These are phyloP conservation scores for Neodidymelliopsis sp. DNA, from an alignment of 2,329 filamentous ascomycete species.

Conservation along the genomic window DNA sequence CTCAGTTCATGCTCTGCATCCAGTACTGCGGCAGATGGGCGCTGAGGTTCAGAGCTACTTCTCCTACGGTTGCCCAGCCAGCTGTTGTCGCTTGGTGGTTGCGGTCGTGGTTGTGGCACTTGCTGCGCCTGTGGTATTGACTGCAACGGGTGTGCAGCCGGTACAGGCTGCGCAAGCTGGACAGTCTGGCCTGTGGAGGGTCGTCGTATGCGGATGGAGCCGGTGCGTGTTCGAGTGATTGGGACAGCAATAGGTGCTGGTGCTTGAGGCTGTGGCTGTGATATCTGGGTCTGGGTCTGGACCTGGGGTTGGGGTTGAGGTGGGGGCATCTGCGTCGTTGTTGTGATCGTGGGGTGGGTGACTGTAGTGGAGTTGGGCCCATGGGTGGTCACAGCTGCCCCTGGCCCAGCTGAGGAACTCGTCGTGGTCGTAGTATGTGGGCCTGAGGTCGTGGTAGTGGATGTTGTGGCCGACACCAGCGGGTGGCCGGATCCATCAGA, in stretches of 20 bases:
- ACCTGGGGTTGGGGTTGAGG: not conserved
- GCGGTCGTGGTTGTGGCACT: constrained; percentile 9
- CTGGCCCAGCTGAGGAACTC: constrained; percentile 26
- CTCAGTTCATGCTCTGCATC: constrained; percentile 37
- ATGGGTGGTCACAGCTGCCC: constrained; percentile 30
- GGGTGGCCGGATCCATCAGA: constrained; percentile 17
- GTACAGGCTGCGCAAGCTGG: constrained; percentile 8
- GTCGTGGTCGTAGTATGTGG: constrained; percentile 42
- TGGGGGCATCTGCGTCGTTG: constrained; percentile 28
- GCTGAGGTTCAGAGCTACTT: constrained; percentile 45
- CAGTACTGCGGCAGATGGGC: constrained; percentile 31
- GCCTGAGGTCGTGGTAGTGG: constrained; percentile 40
- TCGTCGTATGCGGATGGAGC: constrained; percentile 42
- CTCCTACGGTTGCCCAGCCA: constrained; percentile 36
- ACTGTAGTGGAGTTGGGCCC: constrained; percentile 36
- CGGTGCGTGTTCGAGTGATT: constrained; percentile 20
- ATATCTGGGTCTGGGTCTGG: not conserved
- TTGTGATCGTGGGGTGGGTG: constrained; percentile 41
- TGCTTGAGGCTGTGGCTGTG: constrained; percentile 16
- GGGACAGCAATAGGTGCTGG: constrained; percentile 20
- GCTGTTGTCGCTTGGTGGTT: constrained; percentile 15
- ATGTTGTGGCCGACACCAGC: constrained; percentile 25
- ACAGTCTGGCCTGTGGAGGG: constrained; percentile 19
- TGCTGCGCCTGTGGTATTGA: constrained; percentile 13
- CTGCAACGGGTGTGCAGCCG: constrained; percentile 10